phyloP scores from a whole-genome alignment of 257 asterid species.

The Ilex asprella region DNA sequence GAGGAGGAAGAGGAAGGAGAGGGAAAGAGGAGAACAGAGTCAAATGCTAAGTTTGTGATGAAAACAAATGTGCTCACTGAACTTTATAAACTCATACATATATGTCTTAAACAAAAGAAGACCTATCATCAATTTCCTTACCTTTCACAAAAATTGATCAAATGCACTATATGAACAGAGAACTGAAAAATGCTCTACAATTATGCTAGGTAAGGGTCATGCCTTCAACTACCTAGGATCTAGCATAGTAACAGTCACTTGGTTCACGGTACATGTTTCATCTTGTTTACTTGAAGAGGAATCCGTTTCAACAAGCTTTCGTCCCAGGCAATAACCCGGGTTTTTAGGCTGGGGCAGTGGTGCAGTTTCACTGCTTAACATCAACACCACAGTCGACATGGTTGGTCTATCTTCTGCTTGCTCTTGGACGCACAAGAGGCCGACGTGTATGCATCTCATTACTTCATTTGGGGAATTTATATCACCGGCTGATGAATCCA shows the following conservation, averaged over 20 bases:
- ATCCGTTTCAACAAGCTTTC: conserved; percentile 31
- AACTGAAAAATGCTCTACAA: too few species aligned
- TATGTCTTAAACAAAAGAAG: too few species aligned
- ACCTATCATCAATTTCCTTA: too few species aligned
- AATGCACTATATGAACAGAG: too few species aligned
- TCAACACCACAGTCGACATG: conserved; percentile 53
- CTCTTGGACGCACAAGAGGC: conserved; percentile 68
- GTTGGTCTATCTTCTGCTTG: conserved; percentile 65
- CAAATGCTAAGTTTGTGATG: too few species aligned
- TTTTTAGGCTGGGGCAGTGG: conserved; percentile 54
- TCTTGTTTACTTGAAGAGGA: conserved; percentile 35
- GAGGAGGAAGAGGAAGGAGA: too few species aligned
- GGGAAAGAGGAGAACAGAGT: too few species aligned
- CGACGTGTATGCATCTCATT: conserved; percentile 69
- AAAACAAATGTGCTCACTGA: too few species aligned
- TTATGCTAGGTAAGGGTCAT: too few species aligned
- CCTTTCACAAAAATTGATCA: too few species aligned
- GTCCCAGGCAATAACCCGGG: conserved; percentile 63
- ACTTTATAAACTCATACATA: too few species aligned
- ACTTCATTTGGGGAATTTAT: conserved; percentile 33
- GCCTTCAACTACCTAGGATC: conserved; percentile 43
- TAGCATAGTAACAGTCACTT: conserved; percentile 46
- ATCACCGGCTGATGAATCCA: conserved; percentile 39
- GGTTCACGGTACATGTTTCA: conserved; percentile 51
- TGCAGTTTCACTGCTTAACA: conserved; percentile 49